Evolutionary conservation across 257 asterid genomes (phyloP).

Genomic region (Mentha longifolia): DNA sequence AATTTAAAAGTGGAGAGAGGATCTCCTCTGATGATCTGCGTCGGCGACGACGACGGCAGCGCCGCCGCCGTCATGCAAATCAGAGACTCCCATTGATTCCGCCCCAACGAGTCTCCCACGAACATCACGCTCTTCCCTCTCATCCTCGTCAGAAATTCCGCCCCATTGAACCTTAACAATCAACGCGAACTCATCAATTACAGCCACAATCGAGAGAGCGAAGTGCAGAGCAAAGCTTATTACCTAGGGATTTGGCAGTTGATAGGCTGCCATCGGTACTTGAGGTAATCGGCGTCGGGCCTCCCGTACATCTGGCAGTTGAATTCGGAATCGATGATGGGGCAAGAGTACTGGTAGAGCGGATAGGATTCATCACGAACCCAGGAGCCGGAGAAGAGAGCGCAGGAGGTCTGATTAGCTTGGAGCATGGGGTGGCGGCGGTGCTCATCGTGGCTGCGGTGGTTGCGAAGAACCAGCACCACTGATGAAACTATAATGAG

Average conservation of each 20-base stretch:
- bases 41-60: conserved; percentile 57
- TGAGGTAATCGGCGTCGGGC: conserved; percentile 87
- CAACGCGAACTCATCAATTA: neutral
- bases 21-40: conserved; percentile 65
- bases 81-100: conserved; percentile 93
- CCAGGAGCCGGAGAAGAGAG: conserved; percentile 82
- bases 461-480: conserved; percentile 48
- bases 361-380: conserved; percentile 73
- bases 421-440: conserved; percentile 53
- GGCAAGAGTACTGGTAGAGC: conserved; percentile 67
- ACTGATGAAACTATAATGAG: conserved; percentile 48
- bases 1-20: conserved; percentile 73
- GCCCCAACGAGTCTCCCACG: conserved; percentile 92
- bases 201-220: neutral
- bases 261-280: conserved; percentile 85
- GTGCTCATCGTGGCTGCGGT: conserved; percentile 40
- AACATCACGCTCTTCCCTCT: conserved; percentile 80
- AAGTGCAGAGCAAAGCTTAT: no score
- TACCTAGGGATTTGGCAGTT: conserved; percentile 88
- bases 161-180: conserved; percentile 48
- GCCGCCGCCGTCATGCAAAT: conserved; percentile 79
- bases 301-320: conserved; percentile 87
- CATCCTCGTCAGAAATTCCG: conserved; percentile 55
- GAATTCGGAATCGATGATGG: conserved; percentile 70
- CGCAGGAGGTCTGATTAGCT: conserved; percentile 59